A percentile compares a stretch with the other conserved stretches of the same genome.
These are phyloP conservation scores for Penicillium crystallinum DNA, from an alignment of 495 filamentous ascomycete species.

Conservation along the genomic window DNA sequence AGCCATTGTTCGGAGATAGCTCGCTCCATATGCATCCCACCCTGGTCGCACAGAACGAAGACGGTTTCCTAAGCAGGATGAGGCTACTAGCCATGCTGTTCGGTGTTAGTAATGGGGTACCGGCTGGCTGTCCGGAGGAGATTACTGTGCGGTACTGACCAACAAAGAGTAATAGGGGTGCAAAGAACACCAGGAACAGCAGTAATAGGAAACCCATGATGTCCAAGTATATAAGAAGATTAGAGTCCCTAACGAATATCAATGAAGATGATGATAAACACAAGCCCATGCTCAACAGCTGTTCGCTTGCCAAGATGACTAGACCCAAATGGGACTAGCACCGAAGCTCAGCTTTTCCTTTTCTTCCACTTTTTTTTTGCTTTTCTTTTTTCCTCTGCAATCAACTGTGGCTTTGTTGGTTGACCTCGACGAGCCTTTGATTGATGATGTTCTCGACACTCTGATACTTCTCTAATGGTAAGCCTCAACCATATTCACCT, in stretches of 20 bases:
- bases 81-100: conserved; percentile 51
- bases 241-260: not conserved
- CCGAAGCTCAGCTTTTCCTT: conserved; percentile 15
- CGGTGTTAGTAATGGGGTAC: conserved; percentile 18
- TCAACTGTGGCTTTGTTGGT: conserved; percentile 33
- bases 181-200: conserved; percentile 45
- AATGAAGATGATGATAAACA: conserved; percentile 2
- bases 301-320: conserved; percentile 9
- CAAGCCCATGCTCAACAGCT: not conserved
- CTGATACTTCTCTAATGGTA: conserved; percentile 31
- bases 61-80: conserved; percentile 54
- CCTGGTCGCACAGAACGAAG: conserved; percentile 42
- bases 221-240: not conserved
- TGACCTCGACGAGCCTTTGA: conserved; percentile 19
- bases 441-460: not conserved
- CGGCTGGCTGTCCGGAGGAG: not conserved
- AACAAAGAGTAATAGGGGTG: conserved; percentile 43
- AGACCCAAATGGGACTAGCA: conserved; percentile 28
- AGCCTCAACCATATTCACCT: conserved; percentile 13
- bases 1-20: conserved; percentile 52
- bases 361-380: conserved; percentile 17
- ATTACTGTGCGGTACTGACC: conserved; percentile 29
- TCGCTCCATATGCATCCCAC: conserved; percentile 45
- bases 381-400: conserved; percentile 7
- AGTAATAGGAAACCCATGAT: conserved; percentile 48